Conservation (phyloP, 148 eudicot genomes). For the Rhododendron ferrugineum region DNA sequence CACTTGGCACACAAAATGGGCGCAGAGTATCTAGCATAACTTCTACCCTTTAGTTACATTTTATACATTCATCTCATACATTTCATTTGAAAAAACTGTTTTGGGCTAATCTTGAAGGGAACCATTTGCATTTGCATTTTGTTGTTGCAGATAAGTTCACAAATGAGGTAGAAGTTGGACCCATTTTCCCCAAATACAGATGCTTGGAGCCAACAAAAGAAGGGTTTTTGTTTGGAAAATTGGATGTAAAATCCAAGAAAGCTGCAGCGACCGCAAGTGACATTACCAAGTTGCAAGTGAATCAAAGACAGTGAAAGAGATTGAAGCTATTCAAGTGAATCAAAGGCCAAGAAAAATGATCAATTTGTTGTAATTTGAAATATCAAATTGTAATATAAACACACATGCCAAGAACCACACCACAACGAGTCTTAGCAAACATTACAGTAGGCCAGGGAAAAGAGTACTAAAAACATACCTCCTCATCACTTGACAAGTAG, state of each 20-base stretch:
- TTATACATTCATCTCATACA: slow-evolving; percentile 6
- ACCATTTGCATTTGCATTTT: not conserved
- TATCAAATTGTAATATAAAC: too few species aligned
- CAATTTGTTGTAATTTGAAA: too few species aligned
- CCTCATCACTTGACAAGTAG: too few species aligned
- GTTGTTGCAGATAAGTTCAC: slow-evolving; percentile 62
- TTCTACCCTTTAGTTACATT: slow-evolving; percentile 23
- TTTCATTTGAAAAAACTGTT: not conserved
- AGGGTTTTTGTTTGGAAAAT: slow-evolving; percentile 53
- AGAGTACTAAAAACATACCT: too few species aligned
- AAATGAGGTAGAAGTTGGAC: slow-evolving; percentile 39
- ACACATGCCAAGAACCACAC: too few species aligned
- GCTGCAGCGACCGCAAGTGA: slow-evolving; percentile 24
- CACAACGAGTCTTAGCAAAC: not conserved
- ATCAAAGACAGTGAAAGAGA: too few species aligned
- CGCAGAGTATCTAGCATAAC: slow-evolving; percentile 74
- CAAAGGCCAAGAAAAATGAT: too few species aligned
- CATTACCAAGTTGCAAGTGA: too few species aligned
- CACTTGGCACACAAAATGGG: slow-evolving; percentile 97
- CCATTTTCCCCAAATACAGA: slow-evolving; percentile 26
- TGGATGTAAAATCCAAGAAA: slow-evolving; percentile 30
- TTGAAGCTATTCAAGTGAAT: too few species aligned
- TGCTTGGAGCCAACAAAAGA: slow-evolving; percentile 60
- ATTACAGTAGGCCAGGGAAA: too few species aligned
- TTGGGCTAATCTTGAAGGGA: not conserved